Conservation (phyloP, 2,329 filamentous ascomycete genomes). For the Laburnicola sp. region DNA sequence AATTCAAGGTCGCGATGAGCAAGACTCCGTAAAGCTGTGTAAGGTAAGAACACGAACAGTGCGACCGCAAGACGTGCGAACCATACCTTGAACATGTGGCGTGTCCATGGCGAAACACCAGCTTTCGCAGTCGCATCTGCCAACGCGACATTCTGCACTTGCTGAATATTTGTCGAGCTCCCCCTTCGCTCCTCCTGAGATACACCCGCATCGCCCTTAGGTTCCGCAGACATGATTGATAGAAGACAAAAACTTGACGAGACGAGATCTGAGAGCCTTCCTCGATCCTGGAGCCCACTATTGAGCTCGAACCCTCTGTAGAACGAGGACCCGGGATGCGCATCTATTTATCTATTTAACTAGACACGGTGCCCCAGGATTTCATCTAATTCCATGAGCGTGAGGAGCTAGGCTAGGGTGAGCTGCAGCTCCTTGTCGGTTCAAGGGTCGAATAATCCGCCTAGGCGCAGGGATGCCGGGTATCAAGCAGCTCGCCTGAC, state of each 20-base stretch:
- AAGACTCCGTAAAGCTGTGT: slow-evolving; percentile 48
- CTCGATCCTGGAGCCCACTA: slow-evolving; percentile 10
- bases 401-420: slow-evolving; percentile 9
- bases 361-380: neutral
- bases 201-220: slow-evolving; percentile 8
- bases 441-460: slow-evolving; percentile 16
- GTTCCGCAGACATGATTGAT: slow-evolving; percentile 14
- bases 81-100: slow-evolving; percentile 50
- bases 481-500: slow-evolving; percentile 16
- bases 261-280: neutral
- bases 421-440: slow-evolving; percentile 9
- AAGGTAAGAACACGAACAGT: neutral
- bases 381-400: slow-evolving; percentile 14
- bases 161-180: slow-evolving; percentile 28
- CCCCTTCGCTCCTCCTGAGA: slow-evolving; percentile 24
- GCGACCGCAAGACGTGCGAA: neutral
- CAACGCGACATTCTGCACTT: slow-evolving; percentile 52
- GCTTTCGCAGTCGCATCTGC: slow-evolving; percentile 52
- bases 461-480: slow-evolving; percentile 14
- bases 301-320: slow-evolving; percentile 19
- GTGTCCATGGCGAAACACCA: slow-evolving; percentile 46
- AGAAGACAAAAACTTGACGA: neutral
- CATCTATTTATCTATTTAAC: slow-evolving; percentile 22
- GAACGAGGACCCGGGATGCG: slow-evolving; percentile 7
- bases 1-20: slow-evolving; percentile 50